Percentiles rank a stretch among this genome's conserved stretches.
These are phyloP conservation scores for Craterostigma plantagineum DNA, from an alignment of 257 asterid genomes.

Conservation along the genomic window DNA sequence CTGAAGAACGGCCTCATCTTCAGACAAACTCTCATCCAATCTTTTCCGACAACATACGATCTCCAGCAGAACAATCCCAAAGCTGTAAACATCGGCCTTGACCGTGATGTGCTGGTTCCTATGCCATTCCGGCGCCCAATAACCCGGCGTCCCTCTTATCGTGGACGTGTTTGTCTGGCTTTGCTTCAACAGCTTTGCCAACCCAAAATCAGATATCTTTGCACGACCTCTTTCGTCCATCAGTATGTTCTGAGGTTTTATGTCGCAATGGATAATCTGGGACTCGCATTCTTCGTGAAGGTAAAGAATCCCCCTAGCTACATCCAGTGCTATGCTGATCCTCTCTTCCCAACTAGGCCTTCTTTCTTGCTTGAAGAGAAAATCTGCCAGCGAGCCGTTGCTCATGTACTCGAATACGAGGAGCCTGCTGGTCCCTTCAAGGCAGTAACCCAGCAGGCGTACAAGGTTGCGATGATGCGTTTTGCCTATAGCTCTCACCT, in stretches of 20 bases:
- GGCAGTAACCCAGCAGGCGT: constrained; percentile 32
- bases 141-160: constrained; percentile 32
- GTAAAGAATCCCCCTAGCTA: constrained; percentile 37
- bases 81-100: constrained; percentile 45
- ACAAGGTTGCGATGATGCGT: constrained; percentile 41
- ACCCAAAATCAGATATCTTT: constrained; percentile 37
- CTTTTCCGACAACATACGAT: constrained; percentile 20
- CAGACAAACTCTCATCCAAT: constrained; percentile 16
- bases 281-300: constrained; percentile 43
- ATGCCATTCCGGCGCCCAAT: constrained; percentile 45
- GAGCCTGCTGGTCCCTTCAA: constrained; percentile 22
- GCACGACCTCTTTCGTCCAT: constrained; percentile 24
- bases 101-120: constrained; percentile 24
- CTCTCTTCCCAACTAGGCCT: constrained; percentile 23
- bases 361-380: constrained; percentile 12
- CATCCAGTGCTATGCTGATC: constrained; percentile 15
- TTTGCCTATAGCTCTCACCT: constrained; percentile 28
- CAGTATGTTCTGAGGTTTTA: constrained; percentile 46
- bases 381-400: constrained; percentile 31
- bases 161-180: constrained; percentile 33
- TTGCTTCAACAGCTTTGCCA: constrained; percentile 33
- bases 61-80: constrained; percentile 34
- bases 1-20: constrained; percentile 29
- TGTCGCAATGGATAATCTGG: constrained; percentile 46
- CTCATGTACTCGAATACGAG: constrained; percentile 38